Evolutionary conservation across 768 basidiomycete species (phyloP), one percentile per base, ranked within the genome.

Genomic region (Mycena latifolia): DNA sequence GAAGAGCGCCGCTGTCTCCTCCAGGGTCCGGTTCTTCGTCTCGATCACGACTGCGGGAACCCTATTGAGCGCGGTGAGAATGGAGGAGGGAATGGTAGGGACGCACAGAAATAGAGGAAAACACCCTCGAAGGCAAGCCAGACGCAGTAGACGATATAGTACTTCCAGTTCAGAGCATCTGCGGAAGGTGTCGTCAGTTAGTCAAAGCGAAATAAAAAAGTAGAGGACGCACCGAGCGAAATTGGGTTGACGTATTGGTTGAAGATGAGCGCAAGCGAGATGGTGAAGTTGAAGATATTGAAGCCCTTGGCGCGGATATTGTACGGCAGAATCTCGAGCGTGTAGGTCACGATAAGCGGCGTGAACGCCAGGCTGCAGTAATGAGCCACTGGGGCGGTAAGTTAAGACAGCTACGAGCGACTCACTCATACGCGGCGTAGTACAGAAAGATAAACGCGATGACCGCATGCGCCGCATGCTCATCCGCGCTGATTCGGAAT

Each of bases 171-270:
- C 53, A 93, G 79, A 39, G 74, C 64, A 4, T 83, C 78, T 77
- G 47, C 27, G n/a, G 22, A 25, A 11, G n/a, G n/a, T n/a, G 33
- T 35, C 14, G 33, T 6, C 33, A 41, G 48, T 24, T 1, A 6
- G 45, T 66, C 12, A 10, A 6, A 46, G 18, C 29, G 59, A 55
- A 63, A 45, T 29, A 53, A 37, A 45, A 50, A 41, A 15, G 41
- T 55, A 50, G 6, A 29, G 55, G 25, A 11, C 74, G 47, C 55
- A 75, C 76, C 82, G 45, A 93, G 81, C 37, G 92, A 92, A 74
- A 93, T 85, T 33, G 93, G 93, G 48, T 95, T 95, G 75, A 90
- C 88, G 73, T 94, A 93, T 78, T 94, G 93, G 76, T 94, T 95
- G 79, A 96, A 93, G 76, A 96, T 92, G 69, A 95, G 88, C 7